Evolutionary conservation across 345 rosid species (phyloP), one percentile per base, ranked within the genome.

Genomic region (Citrus australasica): DNA sequence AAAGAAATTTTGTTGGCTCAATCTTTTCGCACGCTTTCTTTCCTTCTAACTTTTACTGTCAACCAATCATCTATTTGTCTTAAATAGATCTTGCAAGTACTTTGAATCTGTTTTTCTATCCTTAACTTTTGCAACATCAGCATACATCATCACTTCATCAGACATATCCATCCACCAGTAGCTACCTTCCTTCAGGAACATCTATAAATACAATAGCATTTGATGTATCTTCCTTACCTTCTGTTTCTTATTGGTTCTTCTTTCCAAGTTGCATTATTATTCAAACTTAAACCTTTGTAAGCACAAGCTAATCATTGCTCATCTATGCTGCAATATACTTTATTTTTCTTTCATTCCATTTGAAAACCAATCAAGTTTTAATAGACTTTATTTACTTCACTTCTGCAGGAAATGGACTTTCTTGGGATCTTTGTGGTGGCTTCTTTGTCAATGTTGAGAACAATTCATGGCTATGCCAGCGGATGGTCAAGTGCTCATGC

Each of bases 401-500:
- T 64, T 40, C 76, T 83, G 76, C 85, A 75, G 80, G 76, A 83
- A 78, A 88, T 86, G 91, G 83, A 74, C 30, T 66, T 79, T 40
- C 65, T 84, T 56, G 84, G 85, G 72, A n/a, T 81, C 66, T 74
- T 66, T 42, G 25, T 84, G 5, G 51, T 82, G n/a, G 79, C 62
- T 16, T 62, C 84, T 30, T 80, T 88, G 14, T 73, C 83, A 74
- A 78, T 88, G 80, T 76, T 80, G 17, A 82, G 71, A 69, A 82
- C 78, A 42, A 74, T 38, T 76, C 80, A 78, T 78, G 86, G 88
- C 16, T 59, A 80, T 70, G 87, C 48, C 56, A 73, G 81, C 32
- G 71, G 38, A 51, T 68, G 88, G 89, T 80, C 80, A 37, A 62
- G 65, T 73, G 89, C 86, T 11, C 86, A 84, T 74, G 89, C 89